Percentiles rank a stretch among this genome's conserved stretches.
Conservation (phyloP, 2,329 filamentous ascomycete species). For the Apiospora arundinis region DNA sequence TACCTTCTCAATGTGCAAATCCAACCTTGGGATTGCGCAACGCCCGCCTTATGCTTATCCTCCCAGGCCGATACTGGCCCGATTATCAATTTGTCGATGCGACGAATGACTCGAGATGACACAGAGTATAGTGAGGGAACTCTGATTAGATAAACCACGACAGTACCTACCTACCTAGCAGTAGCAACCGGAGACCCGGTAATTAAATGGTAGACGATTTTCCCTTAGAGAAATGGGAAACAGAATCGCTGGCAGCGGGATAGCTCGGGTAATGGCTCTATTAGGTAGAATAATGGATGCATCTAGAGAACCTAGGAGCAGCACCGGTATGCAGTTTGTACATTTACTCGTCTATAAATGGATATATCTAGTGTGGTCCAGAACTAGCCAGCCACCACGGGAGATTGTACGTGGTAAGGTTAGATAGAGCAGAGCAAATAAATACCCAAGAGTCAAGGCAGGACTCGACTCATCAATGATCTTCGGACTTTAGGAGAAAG, state of each 20-base stretch:
- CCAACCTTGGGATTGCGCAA: slow-evolving; percentile 9
- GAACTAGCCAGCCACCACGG: background rate
- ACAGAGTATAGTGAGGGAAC: background rate
- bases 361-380: background rate
- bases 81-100: background rate
- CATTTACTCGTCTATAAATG: background rate
- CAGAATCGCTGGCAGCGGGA: background rate
- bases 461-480: no score
- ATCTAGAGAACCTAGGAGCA: background rate
- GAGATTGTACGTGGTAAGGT: background rate
- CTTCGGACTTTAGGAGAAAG: background rate
- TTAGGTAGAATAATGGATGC: background rate
- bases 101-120: slow-evolving; percentile 14
- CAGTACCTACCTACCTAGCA: background rate
- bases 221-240: no score
- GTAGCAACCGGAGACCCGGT: no score
- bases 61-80: background rate
- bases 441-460: background rate
- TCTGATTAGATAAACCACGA: background rate
- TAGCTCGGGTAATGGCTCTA: background rate
- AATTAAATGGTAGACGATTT: no score
- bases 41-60: background rate
- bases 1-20: slow-evolving; percentile 1
- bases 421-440: no score
- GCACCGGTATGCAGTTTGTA: no score